Conservation (phyloP, 2,329 filamentous ascomycete species). For the Trichoderma polysporum region DNA sequence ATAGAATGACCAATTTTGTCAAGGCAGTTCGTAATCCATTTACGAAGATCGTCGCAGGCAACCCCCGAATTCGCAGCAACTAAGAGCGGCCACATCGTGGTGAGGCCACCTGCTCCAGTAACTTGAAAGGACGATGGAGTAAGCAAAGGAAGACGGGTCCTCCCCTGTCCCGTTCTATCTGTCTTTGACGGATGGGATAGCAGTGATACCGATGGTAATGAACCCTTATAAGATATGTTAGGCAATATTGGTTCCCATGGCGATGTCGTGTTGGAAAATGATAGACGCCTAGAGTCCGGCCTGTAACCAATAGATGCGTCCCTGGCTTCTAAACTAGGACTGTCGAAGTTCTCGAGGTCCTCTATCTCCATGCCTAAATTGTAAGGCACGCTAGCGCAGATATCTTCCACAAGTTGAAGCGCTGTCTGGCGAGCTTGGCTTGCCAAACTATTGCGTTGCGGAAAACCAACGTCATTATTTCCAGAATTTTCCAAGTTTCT, state of each 20-base stretch:
- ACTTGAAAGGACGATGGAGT: not conserved
- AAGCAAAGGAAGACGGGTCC: no score
- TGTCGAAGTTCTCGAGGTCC: not conserved
- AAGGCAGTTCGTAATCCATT: not conserved
- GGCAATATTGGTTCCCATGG: no score
- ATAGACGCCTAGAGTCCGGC: no score
- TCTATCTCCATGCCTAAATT: not conserved
- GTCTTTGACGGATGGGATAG: no score
- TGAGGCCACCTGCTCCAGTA: not conserved
- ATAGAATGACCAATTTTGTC: not conserved
- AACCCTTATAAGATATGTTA: no score
- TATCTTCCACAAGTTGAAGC: not conserved
- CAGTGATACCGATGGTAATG: no score
- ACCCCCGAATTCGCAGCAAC: not conserved
- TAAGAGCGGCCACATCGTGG: not conserved
- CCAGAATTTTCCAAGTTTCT: not conserved
- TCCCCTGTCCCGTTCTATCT: no score
- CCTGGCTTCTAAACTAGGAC: not conserved
- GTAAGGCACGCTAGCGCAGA: not conserved
- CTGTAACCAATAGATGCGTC: not conserved
- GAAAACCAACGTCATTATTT: not conserved
- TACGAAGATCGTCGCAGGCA: not conserved
- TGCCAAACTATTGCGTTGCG: not conserved
- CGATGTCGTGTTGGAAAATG: no score
- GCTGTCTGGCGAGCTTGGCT: not conserved